Conservation (phyloP, 306 rosid species). For the apple (Malus domestica) region DNA sequence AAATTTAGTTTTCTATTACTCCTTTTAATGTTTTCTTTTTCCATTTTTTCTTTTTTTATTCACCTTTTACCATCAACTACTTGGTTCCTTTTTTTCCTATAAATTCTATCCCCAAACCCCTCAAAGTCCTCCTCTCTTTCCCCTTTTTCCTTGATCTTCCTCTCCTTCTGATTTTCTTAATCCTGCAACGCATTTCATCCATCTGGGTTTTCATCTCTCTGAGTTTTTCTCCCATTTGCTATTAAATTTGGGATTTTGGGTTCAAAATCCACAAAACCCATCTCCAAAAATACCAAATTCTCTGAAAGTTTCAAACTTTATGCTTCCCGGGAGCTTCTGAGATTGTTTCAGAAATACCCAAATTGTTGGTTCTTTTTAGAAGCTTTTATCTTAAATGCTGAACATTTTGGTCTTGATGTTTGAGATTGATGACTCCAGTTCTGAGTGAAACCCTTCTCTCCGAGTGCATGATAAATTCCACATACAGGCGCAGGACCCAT, state of each 20-base stretch:
- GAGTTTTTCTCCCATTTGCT: neutral
- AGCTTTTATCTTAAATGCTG: constrained; percentile 39
- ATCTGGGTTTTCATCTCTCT: neutral
- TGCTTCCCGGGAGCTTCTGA: constrained; percentile 5
- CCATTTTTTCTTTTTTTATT: neutral
- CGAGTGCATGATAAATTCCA: constrained; percentile 89
- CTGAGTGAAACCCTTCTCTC: constrained; percentile 69
- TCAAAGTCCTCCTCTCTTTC: constrained; percentile 27
- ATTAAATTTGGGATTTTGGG: neutral
- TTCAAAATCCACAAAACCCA: neutral
- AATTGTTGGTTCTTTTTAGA: neutral
- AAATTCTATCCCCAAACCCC: constrained; percentile 31
- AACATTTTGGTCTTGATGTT: constrained; percentile 60
- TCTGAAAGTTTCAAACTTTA: constrained; percentile 4
- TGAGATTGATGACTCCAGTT: constrained; percentile 89
- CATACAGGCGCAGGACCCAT: constrained; percentile 84
- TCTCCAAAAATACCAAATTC: neutral
- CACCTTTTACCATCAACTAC: constrained; percentile 18
- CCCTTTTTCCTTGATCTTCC: neutral
- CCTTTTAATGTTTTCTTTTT: neutral
- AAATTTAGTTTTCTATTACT: too few species aligned
- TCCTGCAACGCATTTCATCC: neutral
- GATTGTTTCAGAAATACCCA: neutral
- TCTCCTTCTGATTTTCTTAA: neutral
- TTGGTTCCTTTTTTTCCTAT: constrained; percentile 28